Conservation (phyloP, 768 basidiomycete species). For the Hygrophorus pudorinus region DNA sequence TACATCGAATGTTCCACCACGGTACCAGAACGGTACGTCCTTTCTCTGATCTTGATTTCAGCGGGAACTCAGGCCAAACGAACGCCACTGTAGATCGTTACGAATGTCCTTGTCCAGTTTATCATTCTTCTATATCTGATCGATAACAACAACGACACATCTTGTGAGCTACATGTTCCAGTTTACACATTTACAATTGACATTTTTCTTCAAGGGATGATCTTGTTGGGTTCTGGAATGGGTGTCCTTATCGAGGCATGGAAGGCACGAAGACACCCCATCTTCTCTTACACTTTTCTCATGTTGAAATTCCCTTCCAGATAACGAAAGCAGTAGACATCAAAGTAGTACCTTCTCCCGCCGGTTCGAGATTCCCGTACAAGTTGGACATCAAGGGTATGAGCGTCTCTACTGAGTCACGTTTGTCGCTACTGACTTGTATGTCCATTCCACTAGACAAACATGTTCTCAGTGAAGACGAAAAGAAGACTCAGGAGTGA, state of each 20-base stretch:
- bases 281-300: constrained; percentile 6
- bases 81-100: constrained; percentile 52
- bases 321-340: constrained; percentile 91
- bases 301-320: constrained; percentile 25
- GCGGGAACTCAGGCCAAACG: background rate
- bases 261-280: constrained; percentile 49
- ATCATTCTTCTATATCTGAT: constrained; percentile 88
- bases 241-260: constrained; percentile 85
- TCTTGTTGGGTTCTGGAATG: constrained; percentile 78
- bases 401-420: constrained; percentile 7
- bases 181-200: background rate
- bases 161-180: background rate
- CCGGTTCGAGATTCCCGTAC: constrained; percentile 70
- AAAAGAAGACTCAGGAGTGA: constrained; percentile 96
- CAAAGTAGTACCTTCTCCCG: constrained; percentile 45
- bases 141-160: constrained; percentile 88
- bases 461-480: constrained; percentile 92
- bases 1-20: constrained; percentile 7
- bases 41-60: constrained; percentile 3
- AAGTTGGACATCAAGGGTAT: constrained; percentile 72
- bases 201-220: constrained; percentile 72
- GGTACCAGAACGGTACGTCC: constrained; percentile 41
- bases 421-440: background rate
- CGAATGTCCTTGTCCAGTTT: constrained; percentile 90
- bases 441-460: constrained; percentile 53